Conservation (phyloP, 352 stramenopile genomes). For the Phytophthora ramorum region DNA sequence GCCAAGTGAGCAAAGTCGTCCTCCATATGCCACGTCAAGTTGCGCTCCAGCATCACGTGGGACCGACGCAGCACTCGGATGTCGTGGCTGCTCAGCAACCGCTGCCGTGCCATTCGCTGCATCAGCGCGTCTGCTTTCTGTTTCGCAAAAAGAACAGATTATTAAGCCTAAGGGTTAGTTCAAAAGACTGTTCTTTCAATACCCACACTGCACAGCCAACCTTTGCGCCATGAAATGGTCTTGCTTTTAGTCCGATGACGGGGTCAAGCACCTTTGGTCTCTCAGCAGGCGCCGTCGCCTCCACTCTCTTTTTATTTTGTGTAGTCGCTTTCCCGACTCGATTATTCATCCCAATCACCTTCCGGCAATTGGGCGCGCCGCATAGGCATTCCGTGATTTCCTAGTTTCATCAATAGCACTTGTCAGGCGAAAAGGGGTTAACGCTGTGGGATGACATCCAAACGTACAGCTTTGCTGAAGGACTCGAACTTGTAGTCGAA, state of each 20-base stretch:
- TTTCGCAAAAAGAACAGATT: not conserved
- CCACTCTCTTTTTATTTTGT: slow-evolving; percentile 33
- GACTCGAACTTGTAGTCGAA: slow-evolving; percentile 95
- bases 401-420: slow-evolving; percentile 30
- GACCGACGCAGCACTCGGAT: slow-evolving; percentile 53
- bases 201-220: slow-evolving; percentile 16
- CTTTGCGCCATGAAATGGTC: slow-evolving; percentile 47
- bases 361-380: slow-evolving; percentile 64
- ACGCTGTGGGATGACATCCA: not conserved
- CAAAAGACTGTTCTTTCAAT: not conserved
- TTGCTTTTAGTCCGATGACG: slow-evolving; percentile 48
- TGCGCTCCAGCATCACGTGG: slow-evolving; percentile 68
- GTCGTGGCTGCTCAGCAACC: slow-evolving; percentile 58
- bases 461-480: slow-evolving; percentile 39
- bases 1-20: slow-evolving; percentile 60
- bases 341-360: slow-evolving; percentile 81
- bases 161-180: not conserved
- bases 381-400: slow-evolving; percentile 81
- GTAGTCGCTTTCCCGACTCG: slow-evolving; percentile 36
- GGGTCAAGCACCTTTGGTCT: slow-evolving; percentile 50
- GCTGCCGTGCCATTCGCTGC: slow-evolving; percentile 64
- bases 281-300: slow-evolving; percentile 1
- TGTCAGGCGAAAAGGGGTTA: slow-evolving; percentile 1
- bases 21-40: slow-evolving; percentile 59
- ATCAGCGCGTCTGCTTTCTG: slow-evolving; percentile 69